Evolutionary conservation across 768 basidiomycete species (phyloP), one percentile per base, ranked within the genome.

Genomic region (Tulasnella calospora): DNA sequence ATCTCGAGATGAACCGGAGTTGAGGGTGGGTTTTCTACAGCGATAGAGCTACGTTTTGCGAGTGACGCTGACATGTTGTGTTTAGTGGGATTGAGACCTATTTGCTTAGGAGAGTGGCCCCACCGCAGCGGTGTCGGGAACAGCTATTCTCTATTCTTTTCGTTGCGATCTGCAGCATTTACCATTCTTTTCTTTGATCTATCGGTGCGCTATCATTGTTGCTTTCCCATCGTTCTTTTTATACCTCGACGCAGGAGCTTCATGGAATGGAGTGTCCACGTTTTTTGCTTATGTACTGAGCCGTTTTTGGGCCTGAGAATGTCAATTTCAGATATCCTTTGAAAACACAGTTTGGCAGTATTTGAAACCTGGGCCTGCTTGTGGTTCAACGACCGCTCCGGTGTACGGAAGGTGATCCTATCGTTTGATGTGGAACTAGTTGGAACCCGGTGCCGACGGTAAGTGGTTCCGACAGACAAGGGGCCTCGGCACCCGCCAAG

Each of bases 271-370:
- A 13, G 21, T 19, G 30, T 21, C 61, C 47, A 51, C 23, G 61
- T 67, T 33, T 61, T 61, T 61, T 51, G 47, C 47, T 33, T 67
- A 67, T 67, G 61, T 67, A 23, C 33, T 13, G 5, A 67, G 61
- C 61, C 61, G 13, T 67, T 67, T 67, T 67, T 27, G 61, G 33
- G 61, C 61, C 61, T 67, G 33, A 67, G 61, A 67, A 67, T 67
- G 61, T 33, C 61, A 67, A 67, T 67, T 67, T 17, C 61, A 67
- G n/a, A 67, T 15, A 6, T 27, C n/a, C 1, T 27, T 67, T 30
- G 30, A 67, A 33, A 30, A 51, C 47, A 4, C 47, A 10, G 47
- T 51, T 51, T 23, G 47, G 41, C 41, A 44, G 13, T 15, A 10
- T 44, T 44, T 44, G 41, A 44, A 44, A 9, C 13, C 41, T 44